Percentiles rank a stretch among this genome's conserved stretches.
Conservation (phyloP, 1,139 yeast genomes). For the Cylindricascospora bacillispora region DNA sequence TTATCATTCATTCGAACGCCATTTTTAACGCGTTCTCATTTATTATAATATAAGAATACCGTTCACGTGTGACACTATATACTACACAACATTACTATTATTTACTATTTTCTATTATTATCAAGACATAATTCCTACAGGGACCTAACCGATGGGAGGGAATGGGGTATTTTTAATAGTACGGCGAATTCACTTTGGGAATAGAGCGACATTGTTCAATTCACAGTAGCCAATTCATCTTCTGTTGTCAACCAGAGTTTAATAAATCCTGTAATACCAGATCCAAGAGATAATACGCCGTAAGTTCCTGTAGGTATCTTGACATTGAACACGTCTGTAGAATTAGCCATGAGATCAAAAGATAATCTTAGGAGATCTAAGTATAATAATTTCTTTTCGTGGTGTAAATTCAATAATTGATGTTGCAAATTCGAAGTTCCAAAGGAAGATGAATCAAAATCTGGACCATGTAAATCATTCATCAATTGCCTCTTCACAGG, state of each 20-base stretch:
- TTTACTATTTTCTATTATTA: no score
- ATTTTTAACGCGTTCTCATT: no score
- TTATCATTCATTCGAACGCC: no score
- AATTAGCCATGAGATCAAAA: conserved; percentile 34
- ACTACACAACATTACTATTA: no score
- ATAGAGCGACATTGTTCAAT: no score
- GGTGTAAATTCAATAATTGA: conserved; percentile 24
- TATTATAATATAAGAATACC: no score
- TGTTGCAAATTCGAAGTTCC: conserved; percentile 8
- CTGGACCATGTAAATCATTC: conserved; percentile 17
- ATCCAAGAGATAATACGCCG: conserved; percentile 24
- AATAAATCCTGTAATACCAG: conserved; percentile 31
- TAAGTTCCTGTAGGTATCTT: conserved; percentile 25
- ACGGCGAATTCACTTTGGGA: no score
- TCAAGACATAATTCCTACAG: no score
- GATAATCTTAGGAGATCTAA: conserved; percentile 29
- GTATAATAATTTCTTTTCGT: conserved; percentile 25
- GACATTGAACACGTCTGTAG: conserved; percentile 31
- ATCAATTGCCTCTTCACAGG: conserved; percentile 24
- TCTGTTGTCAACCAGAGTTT: conserved; percentile 27
- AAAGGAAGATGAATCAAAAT: background rate
- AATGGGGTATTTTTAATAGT: no score
- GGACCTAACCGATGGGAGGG: no score
- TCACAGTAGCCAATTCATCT: no score
- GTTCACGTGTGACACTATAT: no score